phyloP scores from a whole-genome alignment of 441 rosid species.

The Adansonia gregorii region DNA sequence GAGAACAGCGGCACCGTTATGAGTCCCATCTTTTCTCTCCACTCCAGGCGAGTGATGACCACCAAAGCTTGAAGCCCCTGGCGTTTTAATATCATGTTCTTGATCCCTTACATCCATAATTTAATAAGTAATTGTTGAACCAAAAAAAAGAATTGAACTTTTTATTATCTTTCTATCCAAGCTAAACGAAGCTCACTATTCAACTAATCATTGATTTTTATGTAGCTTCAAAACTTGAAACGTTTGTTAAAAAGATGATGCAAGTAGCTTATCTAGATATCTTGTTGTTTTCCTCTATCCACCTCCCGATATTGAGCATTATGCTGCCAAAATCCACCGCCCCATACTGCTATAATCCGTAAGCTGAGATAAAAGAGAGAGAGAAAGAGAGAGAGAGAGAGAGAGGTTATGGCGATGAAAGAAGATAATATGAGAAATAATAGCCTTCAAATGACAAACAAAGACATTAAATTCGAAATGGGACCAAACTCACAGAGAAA shows the following conservation, averaged over 20 bases:
- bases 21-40: conserved; percentile 53
- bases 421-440: neutral
- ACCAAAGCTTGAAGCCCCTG: conserved; percentile 37
- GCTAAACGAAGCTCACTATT: neutral
- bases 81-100: conserved; percentile 48
- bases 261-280: conserved; percentile 17
- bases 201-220: neutral
- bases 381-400: conserved; percentile 1
- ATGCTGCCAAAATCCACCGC: too few species aligned
- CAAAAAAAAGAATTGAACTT: neutral
- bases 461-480: conserved; percentile 30
- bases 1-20: conserved; percentile 41
- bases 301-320: neutral
- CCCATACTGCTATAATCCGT: conserved; percentile 17
- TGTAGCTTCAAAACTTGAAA: neutral
- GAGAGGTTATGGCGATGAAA: neutral
- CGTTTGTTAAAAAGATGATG: neutral
- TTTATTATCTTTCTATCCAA: neutral
- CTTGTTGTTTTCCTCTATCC: conserved; percentile 7
- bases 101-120: conserved; percentile 44
- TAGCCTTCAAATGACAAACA: neutral
- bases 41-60: conserved; percentile 32
- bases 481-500: conserved; percentile 36
- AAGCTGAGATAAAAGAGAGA: neutral
- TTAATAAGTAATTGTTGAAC: neutral